Evolutionary conservation across 129 eudicot species (phyloP).

Genomic region (Helianthus tuberosus): DNA sequence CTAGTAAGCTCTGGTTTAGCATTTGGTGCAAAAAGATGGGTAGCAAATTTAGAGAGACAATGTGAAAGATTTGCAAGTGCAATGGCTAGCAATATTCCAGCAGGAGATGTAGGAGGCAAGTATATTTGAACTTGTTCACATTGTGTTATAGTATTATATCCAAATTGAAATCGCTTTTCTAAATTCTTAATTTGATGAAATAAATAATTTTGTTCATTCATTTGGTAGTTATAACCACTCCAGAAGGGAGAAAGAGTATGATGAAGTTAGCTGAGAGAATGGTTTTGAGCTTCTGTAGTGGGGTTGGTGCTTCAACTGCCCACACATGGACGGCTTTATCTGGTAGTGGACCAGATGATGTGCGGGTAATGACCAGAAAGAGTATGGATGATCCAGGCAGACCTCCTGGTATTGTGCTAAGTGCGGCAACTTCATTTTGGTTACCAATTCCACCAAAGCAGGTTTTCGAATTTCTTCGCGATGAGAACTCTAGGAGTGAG

Average conservation of each 20-base stretch:
- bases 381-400: conserved; percentile 97
- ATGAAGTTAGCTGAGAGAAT: conserved; percentile 92
- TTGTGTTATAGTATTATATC: neutral
- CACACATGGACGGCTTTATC: conserved; percentile 95
- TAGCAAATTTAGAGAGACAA: conserved; percentile 77
- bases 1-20: conserved; percentile 86
- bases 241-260: conserved; percentile 98
- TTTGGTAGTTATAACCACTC: conserved; percentile 66
- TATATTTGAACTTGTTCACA: neutral
- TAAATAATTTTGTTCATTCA: neutral
- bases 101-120: conserved; percentile 92
- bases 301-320: conserved; percentile 96
- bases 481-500: conserved; percentile 87
- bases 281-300: conserved; percentile 89
- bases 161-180: neutral
- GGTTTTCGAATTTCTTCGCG: conserved; percentile 82
- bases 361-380: conserved; percentile 91
- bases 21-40: conserved; percentile 96
- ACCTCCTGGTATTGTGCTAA: conserved; percentile 93
- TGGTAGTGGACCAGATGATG: conserved; percentile 92
- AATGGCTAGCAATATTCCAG: conserved; percentile 81
- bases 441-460: conserved; percentile 83
- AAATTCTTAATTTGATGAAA: neutral
- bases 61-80: conserved; percentile 94
- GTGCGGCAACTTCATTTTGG: conserved; percentile 99